Evolutionary conservation across 352 stramenopile species (phyloP).

Genomic region (Phytophthora aleatoria): DNA sequence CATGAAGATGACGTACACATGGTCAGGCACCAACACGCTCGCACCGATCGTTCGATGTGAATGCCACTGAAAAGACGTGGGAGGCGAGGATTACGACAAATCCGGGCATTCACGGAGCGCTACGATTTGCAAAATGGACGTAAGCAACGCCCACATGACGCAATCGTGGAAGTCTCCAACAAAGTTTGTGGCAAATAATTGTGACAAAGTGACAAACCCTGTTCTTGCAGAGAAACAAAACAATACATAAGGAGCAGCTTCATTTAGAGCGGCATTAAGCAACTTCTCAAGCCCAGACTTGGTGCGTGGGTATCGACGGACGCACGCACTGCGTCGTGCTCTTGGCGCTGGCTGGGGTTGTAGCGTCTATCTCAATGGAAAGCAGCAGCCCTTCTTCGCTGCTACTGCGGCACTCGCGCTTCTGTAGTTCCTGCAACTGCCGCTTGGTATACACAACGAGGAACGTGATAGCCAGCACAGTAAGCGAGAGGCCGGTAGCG

Average conservation of each 20-base stretch:
- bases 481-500: constrained; percentile 46
- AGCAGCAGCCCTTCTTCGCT: constrained; percentile 52
- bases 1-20: not conserved
- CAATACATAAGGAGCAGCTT: constrained; percentile 7
- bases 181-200: too few species aligned
- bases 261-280: not conserved
- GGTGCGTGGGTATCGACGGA: constrained; percentile 26
- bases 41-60: constrained; percentile 2
- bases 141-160: constrained; percentile 5
- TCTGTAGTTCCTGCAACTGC: constrained; percentile 64
- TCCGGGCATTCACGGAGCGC: not conserved
- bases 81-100: constrained; percentile 23
- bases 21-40: not conserved
- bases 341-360: constrained; percentile 14
- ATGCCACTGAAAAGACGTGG: constrained; percentile 5
- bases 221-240: not conserved
- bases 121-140: constrained; percentile 23
- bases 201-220: too few species aligned
- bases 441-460: constrained; percentile 73
- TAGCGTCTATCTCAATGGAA: constrained; percentile 35
- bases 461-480: constrained; percentile 53
- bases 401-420: constrained; percentile 55
- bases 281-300: constrained; percentile 18
- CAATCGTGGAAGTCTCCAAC: not conserved
- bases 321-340: constrained; percentile 22